Evolutionary conservation across 306 rosid genomes (phyloP).

Genomic region (Quillaja saponaria): DNA sequence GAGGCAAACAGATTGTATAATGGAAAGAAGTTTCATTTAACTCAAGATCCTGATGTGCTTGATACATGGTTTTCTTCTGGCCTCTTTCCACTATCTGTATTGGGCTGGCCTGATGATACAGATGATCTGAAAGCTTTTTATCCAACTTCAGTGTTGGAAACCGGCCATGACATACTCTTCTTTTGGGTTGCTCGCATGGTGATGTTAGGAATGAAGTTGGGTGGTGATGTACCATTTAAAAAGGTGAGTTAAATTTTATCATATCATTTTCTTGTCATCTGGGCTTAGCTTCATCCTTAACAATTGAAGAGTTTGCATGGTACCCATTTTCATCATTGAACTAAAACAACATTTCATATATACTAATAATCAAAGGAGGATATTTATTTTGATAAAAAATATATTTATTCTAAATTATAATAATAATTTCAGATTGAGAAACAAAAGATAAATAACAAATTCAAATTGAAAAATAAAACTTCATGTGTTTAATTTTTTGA

Average conservation of each 20-base stretch:
- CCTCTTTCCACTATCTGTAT: slow-evolving; percentile 81
- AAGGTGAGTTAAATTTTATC: slow-evolving; percentile 48
- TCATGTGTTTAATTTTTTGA: too few species aligned
- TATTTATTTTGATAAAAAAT: too few species aligned
- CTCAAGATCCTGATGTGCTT: slow-evolving; percentile 91
- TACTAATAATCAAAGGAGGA: too few species aligned
- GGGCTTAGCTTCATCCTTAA: too few species aligned
- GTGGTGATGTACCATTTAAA: slow-evolving; percentile 78
- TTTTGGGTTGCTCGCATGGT: slow-evolving; percentile 99
- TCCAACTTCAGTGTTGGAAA: slow-evolving; percentile 96
- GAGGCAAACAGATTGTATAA: slow-evolving; percentile 54
- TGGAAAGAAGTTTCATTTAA: slow-evolving; percentile 64
- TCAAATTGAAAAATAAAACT: too few species aligned
- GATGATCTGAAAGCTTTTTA: slow-evolving; percentile 82
- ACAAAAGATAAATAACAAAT: too few species aligned
- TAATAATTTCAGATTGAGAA: too few species aligned
- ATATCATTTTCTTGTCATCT: too few species aligned
- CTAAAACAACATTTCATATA: too few species aligned
- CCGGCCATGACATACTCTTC: slow-evolving; percentile 93
- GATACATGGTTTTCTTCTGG: slow-evolving; percentile 99
- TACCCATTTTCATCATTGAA: too few species aligned
- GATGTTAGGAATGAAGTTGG: slow-evolving; percentile 83
- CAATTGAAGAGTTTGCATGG: too few species aligned
- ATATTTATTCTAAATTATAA: too few species aligned
- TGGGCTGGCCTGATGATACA: slow-evolving; percentile 95